Evolutionary conservation across 2,329 filamentous ascomycete genomes (phyloP).

Genomic region (Aspergillus amoenus): DNA sequence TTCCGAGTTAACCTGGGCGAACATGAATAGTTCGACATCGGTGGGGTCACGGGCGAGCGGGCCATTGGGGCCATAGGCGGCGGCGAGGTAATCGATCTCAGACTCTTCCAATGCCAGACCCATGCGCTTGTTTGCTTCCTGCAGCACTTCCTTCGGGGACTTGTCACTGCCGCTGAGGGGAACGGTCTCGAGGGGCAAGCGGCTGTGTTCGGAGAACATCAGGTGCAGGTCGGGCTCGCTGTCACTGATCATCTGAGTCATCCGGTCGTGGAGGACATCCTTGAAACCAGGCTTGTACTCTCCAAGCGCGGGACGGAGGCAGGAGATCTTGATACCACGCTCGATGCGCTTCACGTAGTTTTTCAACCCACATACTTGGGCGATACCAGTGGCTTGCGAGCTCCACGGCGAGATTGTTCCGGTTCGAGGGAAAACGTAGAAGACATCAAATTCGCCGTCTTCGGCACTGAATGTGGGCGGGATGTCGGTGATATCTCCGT

Average conservation of each 20-base stretch:
- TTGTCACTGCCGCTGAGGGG: slow-evolving; percentile 67
- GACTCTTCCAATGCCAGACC: slow-evolving; percentile 83
- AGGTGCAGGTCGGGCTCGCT: slow-evolving; percentile 65
- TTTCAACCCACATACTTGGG: slow-evolving; percentile 82
- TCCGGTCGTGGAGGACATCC: slow-evolving; percentile 81
- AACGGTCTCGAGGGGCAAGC: slow-evolving; percentile 69
- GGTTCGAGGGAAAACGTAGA: slow-evolving; percentile 77
- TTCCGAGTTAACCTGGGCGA: slow-evolving; percentile 98
- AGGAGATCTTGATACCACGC: slow-evolving; percentile 74
- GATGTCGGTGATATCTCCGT: slow-evolving; percentile 57
- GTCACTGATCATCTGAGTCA: slow-evolving; percentile 81
- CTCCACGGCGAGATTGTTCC: slow-evolving; percentile 92
- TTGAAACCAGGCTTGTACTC: slow-evolving; percentile 57
- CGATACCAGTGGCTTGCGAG: slow-evolving; percentile 91
- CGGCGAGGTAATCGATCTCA: slow-evolving; percentile 93
- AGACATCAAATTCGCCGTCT: slow-evolving; percentile 55
- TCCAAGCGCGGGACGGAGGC: slow-evolving; percentile 59
- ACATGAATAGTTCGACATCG: slow-evolving; percentile 98
- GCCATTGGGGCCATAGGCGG: slow-evolving; percentile 68
- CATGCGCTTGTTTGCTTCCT: slow-evolving; percentile 78
- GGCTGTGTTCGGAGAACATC: slow-evolving; percentile 75
- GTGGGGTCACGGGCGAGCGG: slow-evolving; percentile 64
- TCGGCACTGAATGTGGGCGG: slow-evolving; percentile 43
- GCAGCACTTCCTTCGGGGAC: slow-evolving; percentile 69
- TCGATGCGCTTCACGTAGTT: slow-evolving; percentile 76